These are phyloP conservation scores for Gaultheria prostrata DNA, from an alignment of 148 eudicot species.

Conservation along the genomic window DNA sequence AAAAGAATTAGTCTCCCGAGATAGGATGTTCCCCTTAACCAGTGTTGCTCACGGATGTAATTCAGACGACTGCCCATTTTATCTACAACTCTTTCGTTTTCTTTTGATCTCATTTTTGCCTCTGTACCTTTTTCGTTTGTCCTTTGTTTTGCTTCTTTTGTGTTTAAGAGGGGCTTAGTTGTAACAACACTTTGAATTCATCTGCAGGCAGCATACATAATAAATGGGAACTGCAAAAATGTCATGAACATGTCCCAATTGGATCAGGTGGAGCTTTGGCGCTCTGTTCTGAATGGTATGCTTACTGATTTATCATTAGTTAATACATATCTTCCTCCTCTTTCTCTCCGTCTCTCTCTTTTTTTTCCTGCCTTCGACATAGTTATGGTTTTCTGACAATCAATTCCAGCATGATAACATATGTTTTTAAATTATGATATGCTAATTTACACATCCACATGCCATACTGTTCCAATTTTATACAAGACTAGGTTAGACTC, in stretches of 20 bases:
- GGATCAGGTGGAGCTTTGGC: constrained; percentile 89
- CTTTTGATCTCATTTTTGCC: not conserved
- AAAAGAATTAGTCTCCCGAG: not conserved
- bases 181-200: constrained; percentile 3
- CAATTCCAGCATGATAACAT: not conserved
- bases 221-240: constrained; percentile 88
- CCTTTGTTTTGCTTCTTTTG: not conserved
- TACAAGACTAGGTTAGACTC: not conserved
- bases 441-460: not conserved
- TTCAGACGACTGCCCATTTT: not conserved
- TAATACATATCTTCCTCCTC: not conserved
- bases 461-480: not conserved
- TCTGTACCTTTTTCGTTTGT: not conserved
- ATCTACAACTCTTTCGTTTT: not conserved
- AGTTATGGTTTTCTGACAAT: not conserved
- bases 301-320: not conserved
- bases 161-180: not conserved
- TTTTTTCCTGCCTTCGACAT: not conserved
- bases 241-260: constrained; percentile 93
- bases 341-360: not conserved
- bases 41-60: not conserved
- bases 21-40: not conserved
- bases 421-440: not conserved
- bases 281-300: constrained; percentile 77
- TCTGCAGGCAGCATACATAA: constrained; percentile 84